Evolutionary conservation across 345 rosid genomes (phyloP).

Genomic region (Brassica rapa): DNA sequence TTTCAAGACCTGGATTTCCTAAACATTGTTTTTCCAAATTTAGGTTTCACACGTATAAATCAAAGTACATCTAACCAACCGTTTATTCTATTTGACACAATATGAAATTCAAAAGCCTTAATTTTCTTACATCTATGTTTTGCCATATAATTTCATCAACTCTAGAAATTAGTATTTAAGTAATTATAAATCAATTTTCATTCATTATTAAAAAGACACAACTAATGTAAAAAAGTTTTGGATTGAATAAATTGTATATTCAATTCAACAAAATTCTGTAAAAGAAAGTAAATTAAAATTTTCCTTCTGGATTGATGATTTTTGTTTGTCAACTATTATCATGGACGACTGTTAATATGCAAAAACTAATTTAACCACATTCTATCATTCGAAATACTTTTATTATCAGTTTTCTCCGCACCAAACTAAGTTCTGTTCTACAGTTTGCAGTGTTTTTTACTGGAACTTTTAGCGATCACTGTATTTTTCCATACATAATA

Average conservation of each 20-base stretch:
- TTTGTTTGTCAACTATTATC: neutral
- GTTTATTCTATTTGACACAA: neutral
- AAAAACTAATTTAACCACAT: neutral
- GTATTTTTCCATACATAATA: neutral
- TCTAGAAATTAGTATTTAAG: neutral
- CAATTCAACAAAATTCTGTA: neutral
- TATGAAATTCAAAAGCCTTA: neutral
- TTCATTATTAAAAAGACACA: neutral
- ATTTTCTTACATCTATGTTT: neutral
- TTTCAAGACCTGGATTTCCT: neutral
- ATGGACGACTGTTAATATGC: neutral
- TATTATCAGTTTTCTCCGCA: neutral
- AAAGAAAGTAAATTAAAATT: neutral
- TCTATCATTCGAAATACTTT: neutral
- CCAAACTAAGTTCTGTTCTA: neutral
- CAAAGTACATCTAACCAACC: neutral
- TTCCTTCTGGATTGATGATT: neutral
- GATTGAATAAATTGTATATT: neutral
- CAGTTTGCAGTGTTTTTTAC: neutral
- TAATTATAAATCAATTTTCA: neutral
- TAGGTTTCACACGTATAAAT: neutral
- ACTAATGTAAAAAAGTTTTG: neutral
- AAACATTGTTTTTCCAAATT: neutral
- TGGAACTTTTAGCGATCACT: neutral
- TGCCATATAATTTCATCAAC: neutral